Conservation (phyloP, 1,284 basidiomycete species). For the Ceratobasidium sp. region DNA sequence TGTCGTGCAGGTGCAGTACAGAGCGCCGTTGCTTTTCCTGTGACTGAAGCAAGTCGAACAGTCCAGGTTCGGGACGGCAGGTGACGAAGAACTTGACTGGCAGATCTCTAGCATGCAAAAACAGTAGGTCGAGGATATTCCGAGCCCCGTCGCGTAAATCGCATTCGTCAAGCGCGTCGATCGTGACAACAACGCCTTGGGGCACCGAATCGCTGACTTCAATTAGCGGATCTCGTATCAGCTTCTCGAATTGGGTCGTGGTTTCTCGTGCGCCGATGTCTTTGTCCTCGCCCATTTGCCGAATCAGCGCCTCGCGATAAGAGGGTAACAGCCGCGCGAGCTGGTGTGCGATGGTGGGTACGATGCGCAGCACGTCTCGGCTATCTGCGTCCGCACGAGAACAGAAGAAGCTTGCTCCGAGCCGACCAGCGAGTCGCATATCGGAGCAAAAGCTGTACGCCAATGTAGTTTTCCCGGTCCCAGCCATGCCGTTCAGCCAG, state of each 20-base stretch:
- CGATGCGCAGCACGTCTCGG: not conserved
- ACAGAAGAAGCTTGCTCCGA: conserved; percentile 33
- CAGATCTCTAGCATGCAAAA: no score
- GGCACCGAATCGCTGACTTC: conserved; percentile 3
- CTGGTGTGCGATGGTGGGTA: conserved; percentile 19
- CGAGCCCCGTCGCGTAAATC: not conserved
- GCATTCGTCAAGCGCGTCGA: conserved; percentile 30
- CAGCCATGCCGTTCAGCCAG: conserved; percentile 20
- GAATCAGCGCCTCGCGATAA: not conserved
- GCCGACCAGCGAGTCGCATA: not conserved
- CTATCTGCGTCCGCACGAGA: not conserved
- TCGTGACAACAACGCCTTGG: not conserved
- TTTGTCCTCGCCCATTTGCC: not conserved
- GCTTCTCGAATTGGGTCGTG: conserved; percentile 14
- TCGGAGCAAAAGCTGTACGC: conserved; percentile 6
- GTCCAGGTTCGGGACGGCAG: no score
- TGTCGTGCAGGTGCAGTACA: no score
- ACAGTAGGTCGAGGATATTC: no score
- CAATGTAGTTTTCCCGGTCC: no score
- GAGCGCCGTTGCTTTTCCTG: no score
- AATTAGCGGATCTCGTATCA: not conserved
- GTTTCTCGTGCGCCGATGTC: conserved; percentile 1
- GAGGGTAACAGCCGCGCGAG: conserved; percentile 1
- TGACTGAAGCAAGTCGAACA: no score
- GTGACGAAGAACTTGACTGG: no score